These are phyloP conservation scores for Polytrichum commune DNA, from an alignment of 225 moss, liverwort and hornwort species.

Conservation along the genomic window DNA sequence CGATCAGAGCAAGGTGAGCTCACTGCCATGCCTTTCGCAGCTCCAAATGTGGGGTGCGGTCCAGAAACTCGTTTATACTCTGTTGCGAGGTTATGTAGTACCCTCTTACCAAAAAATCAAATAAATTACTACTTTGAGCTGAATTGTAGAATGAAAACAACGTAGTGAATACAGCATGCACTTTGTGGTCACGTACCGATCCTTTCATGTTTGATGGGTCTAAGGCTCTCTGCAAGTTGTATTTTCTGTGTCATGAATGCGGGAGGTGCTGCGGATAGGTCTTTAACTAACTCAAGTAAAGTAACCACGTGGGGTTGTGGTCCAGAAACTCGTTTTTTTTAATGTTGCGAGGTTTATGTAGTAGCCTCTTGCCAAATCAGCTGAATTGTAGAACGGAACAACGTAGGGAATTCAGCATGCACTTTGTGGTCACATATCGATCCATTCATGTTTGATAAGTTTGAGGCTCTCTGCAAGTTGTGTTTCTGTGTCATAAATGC, in stretches of 20 bases:
- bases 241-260: background rate
- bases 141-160: background rate
- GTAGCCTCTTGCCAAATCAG: too few species aligned
- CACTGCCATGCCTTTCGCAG: too few species aligned
- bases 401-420: background rate
- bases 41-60: too few species aligned
- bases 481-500: background rate
- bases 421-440: background rate
- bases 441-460: background rate
- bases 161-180: background rate
- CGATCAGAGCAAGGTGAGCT: constrained; percentile 57
- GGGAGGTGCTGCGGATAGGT: too few species aligned
- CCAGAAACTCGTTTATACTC: too few species aligned
- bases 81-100: too few species aligned
- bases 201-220: background rate
- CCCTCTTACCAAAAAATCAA: too few species aligned
- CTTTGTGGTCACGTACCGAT: background rate
- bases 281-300: too few species aligned
- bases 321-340: too few species aligned
- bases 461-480: background rate
- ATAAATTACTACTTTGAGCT: too few species aligned
- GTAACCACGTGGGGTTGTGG: too few species aligned
- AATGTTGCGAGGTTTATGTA: too few species aligned
- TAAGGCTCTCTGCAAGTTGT: background rate
- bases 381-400: background rate